phyloP scores from a whole-genome alignment of 2,329 filamentous ascomycete species.

The Sphaerulina populicola region DNA sequence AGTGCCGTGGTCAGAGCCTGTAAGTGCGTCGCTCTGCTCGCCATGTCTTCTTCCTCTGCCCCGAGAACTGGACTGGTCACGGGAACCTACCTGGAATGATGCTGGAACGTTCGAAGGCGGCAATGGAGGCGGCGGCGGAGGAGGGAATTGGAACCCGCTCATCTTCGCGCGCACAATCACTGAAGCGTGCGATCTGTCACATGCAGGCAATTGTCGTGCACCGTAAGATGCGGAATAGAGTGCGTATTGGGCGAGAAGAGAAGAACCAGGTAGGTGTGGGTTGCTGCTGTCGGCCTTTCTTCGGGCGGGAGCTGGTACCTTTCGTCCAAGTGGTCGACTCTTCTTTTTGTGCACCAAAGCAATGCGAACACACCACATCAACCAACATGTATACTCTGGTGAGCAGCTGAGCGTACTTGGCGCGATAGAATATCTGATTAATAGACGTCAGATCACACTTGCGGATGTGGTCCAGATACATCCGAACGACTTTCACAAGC shows the following conservation, averaged over 20 bases:
- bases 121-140: slow-evolving; percentile 40
- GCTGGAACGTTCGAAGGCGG: slow-evolving; percentile 16
- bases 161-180: slow-evolving; percentile 5
- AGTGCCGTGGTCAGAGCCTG: not conserved
- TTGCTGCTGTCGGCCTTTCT: too few relatives aligned
- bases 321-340: too few relatives aligned
- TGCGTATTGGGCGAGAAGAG: too few relatives aligned
- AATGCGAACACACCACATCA: not conserved
- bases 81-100: slow-evolving; percentile 15
- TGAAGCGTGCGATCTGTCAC: not conserved
- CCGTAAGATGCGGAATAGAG: too few relatives aligned
- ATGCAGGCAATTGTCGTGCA: not conserved
- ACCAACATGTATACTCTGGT: slow-evolving; percentile 5
- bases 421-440: not conserved
- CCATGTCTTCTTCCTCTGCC: slow-evolving; percentile 15
- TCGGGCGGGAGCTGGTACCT: too few relatives aligned
- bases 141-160: slow-evolving; percentile 40
- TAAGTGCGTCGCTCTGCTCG: not conserved
- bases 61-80: slow-evolving; percentile 20
- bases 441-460: slow-evolving; percentile 66
- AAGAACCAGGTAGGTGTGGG: too few relatives aligned
- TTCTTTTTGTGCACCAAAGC: too few relatives aligned
- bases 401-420: not conserved
- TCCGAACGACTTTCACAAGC: slow-evolving; percentile 78
- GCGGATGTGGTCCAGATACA: slow-evolving; percentile 89